Base-by-base conservation (phyloP, 768 basidiomycete genomes). In the Mycena vitilis region DNA sequence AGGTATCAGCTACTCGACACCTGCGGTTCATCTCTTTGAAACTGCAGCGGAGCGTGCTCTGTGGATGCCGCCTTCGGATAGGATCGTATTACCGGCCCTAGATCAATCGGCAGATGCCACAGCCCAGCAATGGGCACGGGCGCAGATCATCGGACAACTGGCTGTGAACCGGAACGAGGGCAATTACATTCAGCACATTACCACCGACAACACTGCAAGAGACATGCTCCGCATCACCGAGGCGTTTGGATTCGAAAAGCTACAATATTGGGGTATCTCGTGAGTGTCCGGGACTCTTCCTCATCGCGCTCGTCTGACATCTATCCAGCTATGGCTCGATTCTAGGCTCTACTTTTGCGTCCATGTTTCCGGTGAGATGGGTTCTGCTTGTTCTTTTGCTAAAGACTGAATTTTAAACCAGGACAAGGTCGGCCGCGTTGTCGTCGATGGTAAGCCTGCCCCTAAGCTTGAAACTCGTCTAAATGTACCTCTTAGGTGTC, bases 161-260 rank as follows among this genome's bases (percentile, higher is more conserved):
- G 82, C 80, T 22, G 70, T 63, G 25, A 75, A 80, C 36, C 73
- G 73, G 16, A 75, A 80, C 36, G 73, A 22, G 1, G 30, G 68
- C 30, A 30, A 30, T 12, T 62, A 40, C 20, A 13, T 79, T 45
- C 51, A 63, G 10, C 77, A 78, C 60, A 78, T 82, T 8, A 81
- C 76, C 51, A 82, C 82, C 8, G 81, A 82, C 25, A 75, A 80
- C 61, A 79, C 78, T 16, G 82, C 81, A 6, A 73, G 76, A 5
- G 82, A 83, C 59, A 83, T 83, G 81, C 60, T 83, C 22, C 62
- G 66, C 9, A 82, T 83, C 60, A 71, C 74, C 5, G 65, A 77
- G 36, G 79, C 78, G 5, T 73, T 79, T 63, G 78, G 77, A 6
- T 63, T 54, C 42, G 74, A 79, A 34, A 81, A 81, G 65, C 48